phyloP scores from a whole-genome alignment of 192 early-diverging fungal species.

The Gorgonomyces haynaldii region DNA sequence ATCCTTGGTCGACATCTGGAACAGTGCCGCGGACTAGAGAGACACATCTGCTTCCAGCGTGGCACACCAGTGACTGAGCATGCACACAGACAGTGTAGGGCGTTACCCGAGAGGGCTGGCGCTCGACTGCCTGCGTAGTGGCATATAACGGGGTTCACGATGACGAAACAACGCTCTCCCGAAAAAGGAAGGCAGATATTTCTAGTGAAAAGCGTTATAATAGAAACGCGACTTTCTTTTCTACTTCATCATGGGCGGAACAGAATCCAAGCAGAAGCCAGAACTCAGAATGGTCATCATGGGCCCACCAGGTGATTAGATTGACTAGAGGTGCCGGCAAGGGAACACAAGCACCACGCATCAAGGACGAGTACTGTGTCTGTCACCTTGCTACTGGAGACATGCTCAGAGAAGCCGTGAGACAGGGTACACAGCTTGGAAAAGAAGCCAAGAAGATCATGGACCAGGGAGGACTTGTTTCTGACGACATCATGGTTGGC shows the following conservation, averaged over 20 bases:
- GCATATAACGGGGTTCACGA: too few relatives aligned
- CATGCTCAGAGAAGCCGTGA: constrained; percentile 95
- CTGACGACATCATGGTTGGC: constrained; percentile 95
- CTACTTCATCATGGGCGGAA: constrained; percentile 17
- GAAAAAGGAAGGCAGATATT: too few relatives aligned
- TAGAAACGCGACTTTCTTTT: neutral
- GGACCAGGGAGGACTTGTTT: constrained; percentile 94
- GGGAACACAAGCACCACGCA: constrained; percentile 89
- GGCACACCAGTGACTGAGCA: too few relatives aligned
- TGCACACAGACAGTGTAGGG: too few relatives aligned
- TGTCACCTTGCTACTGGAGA: constrained; percentile 97
- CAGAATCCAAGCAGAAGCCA: constrained; percentile 27
- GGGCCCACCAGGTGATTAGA: constrained; percentile 51
- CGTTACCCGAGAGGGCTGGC: too few relatives aligned
- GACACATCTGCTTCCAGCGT: too few relatives aligned
- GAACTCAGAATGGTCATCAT: constrained; percentile 39
- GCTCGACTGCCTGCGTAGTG: too few relatives aligned
- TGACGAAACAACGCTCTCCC: too few relatives aligned
- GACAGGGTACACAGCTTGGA: constrained; percentile 78
- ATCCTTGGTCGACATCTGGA: too few relatives aligned
- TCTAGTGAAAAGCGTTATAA: too few relatives aligned
- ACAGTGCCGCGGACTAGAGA: too few relatives aligned
- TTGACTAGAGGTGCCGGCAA: constrained; percentile 76
- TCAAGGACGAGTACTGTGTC: constrained; percentile 90
- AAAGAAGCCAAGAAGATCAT: constrained; percentile 97